These are phyloP conservation scores for Aspergillus sojae DNA, from an alignment of 2,329 filamentous ascomycete genomes.

Conservation along the genomic window DNA sequence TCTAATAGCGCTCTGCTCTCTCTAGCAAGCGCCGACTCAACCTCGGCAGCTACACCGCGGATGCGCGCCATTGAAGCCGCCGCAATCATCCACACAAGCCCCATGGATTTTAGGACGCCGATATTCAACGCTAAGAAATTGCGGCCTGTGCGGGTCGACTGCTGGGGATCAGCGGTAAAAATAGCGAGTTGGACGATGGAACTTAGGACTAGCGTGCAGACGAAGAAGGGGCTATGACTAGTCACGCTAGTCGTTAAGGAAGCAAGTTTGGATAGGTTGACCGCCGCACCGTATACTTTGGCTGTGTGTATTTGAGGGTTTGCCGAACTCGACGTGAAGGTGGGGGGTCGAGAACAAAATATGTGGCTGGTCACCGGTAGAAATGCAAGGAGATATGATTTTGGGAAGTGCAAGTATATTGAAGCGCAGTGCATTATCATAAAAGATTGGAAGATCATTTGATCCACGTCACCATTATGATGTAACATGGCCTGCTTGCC, in stretches of 20 bases:
- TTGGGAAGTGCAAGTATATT: conserved; percentile 14
- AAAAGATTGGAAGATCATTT: conserved; percentile 8
- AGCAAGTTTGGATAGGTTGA: conserved; percentile 5
- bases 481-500: background rate
- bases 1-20: background rate
- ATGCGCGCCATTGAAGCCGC: conserved; percentile 1
- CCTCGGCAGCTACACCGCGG: background rate
- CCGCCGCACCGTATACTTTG: background rate
- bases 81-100: conserved; percentile 10
- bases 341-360: conserved; percentile 4
- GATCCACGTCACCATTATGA: conserved; percentile 4
- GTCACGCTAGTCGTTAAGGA: conserved; percentile 3
- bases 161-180: background rate
- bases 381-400: conserved; percentile 6
- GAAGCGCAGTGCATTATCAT: conserved; percentile 15
- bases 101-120: conserved; percentile 10
- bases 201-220: conserved; percentile 9
- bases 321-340: background rate
- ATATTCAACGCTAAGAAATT: conserved; percentile 10
- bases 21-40: background rate
- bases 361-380: conserved; percentile 7
- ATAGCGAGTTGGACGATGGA: conserved; percentile 13
- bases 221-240: conserved; percentile 13
- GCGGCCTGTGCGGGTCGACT: background rate
- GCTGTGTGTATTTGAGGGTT: conserved; percentile 6